Conservation (phyloP, 148 eudicot species). For the Tetragonia tetragonoides region DNA sequence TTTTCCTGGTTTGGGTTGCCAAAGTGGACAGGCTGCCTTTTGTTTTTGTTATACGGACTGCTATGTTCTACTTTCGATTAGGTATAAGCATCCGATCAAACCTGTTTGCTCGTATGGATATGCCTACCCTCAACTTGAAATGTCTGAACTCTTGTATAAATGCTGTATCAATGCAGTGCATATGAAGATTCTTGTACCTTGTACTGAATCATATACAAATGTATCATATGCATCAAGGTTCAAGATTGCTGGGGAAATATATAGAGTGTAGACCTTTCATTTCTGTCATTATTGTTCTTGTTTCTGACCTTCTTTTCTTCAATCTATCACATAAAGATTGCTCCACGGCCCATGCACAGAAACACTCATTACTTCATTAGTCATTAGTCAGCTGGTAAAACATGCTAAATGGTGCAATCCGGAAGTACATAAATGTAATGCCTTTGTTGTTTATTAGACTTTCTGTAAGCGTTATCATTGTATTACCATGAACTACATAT, state of each 20-base stretch:
- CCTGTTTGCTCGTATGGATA: not conserved
- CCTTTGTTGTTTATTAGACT: not conserved
- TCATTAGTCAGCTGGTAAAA: not conserved
- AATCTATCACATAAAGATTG: not conserved
- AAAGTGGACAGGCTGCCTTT: not conserved
- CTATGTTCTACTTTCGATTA: too few species aligned
- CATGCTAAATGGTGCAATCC: not conserved
- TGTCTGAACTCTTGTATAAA: not conserved
- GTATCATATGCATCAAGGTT: not conserved
- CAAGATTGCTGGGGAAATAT: not conserved
- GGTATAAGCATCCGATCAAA: not conserved
- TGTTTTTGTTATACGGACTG: not conserved
- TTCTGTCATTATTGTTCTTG: not conserved
- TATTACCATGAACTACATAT: not conserved
- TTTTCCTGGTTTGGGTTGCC: not conserved
- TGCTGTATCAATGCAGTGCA: not conserved
- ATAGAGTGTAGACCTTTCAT: not conserved
- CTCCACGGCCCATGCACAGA: too few species aligned
- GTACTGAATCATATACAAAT: not conserved
- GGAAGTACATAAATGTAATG: not conserved
- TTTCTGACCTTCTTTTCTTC: not conserved
- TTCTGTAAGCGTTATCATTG: not conserved
- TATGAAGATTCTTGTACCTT: not conserved
- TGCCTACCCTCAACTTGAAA: not conserved
- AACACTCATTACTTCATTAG: too few species aligned